Conservation (phyloP, 139 green algal species). For the Deuterostichococcus epilithicus region DNA sequence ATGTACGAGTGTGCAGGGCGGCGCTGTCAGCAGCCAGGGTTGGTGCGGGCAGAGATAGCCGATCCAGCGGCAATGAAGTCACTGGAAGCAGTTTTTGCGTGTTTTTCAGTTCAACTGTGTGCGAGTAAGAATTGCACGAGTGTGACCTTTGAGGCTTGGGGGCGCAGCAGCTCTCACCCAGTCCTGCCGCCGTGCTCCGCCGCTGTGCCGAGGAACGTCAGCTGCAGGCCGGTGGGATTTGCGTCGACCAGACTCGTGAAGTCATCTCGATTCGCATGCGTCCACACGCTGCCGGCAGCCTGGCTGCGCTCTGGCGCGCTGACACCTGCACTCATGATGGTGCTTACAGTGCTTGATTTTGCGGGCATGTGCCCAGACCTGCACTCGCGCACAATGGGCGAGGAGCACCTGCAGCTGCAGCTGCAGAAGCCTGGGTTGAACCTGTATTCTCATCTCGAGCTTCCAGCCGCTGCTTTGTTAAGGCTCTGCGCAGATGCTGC, state of each 20-base stretch:
- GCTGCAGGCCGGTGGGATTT: slow-evolving; percentile 23
- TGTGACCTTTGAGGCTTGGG: not conserved
- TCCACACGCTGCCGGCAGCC: not conserved
- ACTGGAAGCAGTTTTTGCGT: not conserved
- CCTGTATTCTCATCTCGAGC: too few species aligned
- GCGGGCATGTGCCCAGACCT: too few species aligned
- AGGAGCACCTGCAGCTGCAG: too few species aligned
- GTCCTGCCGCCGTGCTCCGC: not conserved
- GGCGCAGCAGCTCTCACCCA: not conserved
- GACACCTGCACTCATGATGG: not conserved
- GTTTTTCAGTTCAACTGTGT: not conserved
- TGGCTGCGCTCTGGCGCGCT: not conserved
- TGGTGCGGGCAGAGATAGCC: not conserved
- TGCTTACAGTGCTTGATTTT: too few species aligned
- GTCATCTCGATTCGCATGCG: not conserved
- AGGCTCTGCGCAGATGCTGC: too few species aligned
- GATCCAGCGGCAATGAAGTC: not conserved
- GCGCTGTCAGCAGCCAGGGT: not conserved
- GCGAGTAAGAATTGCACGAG: not conserved
- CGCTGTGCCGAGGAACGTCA: slow-evolving; percentile 39
- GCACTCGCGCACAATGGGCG: too few species aligned
- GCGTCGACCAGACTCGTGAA: not conserved
- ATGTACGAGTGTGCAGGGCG: too few species aligned
- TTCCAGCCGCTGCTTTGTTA: too few species aligned
- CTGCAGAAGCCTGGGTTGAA: too few species aligned